Base-by-base conservation (phyloP, 148 eudicot species). In the Dianthus caryophyllus region DNA sequence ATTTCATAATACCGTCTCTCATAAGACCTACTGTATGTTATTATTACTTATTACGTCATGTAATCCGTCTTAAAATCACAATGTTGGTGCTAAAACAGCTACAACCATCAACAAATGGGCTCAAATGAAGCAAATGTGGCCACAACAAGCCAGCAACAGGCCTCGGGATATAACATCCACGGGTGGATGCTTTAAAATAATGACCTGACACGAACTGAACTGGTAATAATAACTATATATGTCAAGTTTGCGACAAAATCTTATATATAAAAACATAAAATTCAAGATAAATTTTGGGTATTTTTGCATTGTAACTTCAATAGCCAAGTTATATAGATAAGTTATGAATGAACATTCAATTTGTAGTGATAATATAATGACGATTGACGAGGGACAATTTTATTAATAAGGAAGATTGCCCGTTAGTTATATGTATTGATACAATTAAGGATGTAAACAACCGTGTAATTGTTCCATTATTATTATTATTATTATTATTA, bases 111-210 rank as follows among this genome's bases (percentile, higher is more conserved):
- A 5, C 75, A 44, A 5, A 16, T 78, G 76, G 66, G 41, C 17
- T 47, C 80, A 21, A 49, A 64, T 47, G 80, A 74, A 61, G 71
- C 71, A 51, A 72, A 73, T 61, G 57, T 47, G 24, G 70, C 67
- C 39, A 53, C 85, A 21, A 59, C 80, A 26, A 64, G 73, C 76
- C 74, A 77, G 55, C 77, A 72, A 60, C 77, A 72, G 59, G 61
- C 66, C 43, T 73, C 61, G 54, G 82, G 78, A 29, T 84, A 70
- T 66, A 76, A 71, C 64, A 33, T 68, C 26, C 79, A 79, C 65
- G 85, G 80, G 21, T 84, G 88, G 88, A 84, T 79, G 83, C 85
- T 75, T 52, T 84, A 68, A 82, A 62, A 51, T 20, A 62, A 51
- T 20, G 39, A 57, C 16, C 9, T 14, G 4, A 3, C 8, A 0